A percentile compares a stretch with the other conserved stretches of the same genome.
phyloP scores from a whole-genome alignment of 257 asterid genomes.

The Linderniella brevidens region DNA sequence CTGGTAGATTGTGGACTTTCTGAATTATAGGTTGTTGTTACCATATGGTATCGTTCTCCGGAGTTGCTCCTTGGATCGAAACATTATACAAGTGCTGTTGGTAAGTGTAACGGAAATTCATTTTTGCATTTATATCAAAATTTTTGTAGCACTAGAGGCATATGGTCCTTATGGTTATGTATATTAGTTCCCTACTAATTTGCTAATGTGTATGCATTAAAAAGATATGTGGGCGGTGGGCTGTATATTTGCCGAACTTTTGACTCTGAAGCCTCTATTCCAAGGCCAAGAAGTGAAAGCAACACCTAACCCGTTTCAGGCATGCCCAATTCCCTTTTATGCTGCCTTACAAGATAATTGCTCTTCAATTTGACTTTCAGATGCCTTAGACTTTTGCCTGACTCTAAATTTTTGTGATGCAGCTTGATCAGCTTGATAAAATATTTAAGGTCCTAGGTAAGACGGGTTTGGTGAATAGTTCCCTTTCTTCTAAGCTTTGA shows the following conservation, averaged over 20 bases:
- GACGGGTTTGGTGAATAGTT: slow-evolving; percentile 14
- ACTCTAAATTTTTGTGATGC: slow-evolving; percentile 16
- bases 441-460: slow-evolving; percentile 93
- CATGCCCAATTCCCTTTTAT: slow-evolving; percentile 13
- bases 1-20: slow-evolving; percentile 7
- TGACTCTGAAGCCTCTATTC: slow-evolving; percentile 88
- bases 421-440: slow-evolving; percentile 99
- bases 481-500: slow-evolving; percentile 9
- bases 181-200: slow-evolving; percentile 10
- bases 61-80: slow-evolving; percentile 95
- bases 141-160: slow-evolving; percentile 7
- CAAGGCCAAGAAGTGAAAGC: slow-evolving; percentile 99
- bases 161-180: slow-evolving; percentile 8
- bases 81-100: slow-evolving; percentile 98
- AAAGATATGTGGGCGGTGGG: slow-evolving; percentile 99
- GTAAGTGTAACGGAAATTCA: slow-evolving; percentile 21
- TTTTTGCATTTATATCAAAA: too few species aligned
- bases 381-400: not conserved
- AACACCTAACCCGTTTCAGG: slow-evolving; percentile 93
- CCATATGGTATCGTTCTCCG: slow-evolving; percentile 99
- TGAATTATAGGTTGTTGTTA: slow-evolving; percentile 78
- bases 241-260: slow-evolving; percentile 98
- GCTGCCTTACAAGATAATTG: slow-evolving; percentile 6
- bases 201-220: slow-evolving; percentile 13
- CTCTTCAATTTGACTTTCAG: not conserved